Conservation (phyloP, 768 basidiomycete species). For the Serendipita sp. region DNA sequence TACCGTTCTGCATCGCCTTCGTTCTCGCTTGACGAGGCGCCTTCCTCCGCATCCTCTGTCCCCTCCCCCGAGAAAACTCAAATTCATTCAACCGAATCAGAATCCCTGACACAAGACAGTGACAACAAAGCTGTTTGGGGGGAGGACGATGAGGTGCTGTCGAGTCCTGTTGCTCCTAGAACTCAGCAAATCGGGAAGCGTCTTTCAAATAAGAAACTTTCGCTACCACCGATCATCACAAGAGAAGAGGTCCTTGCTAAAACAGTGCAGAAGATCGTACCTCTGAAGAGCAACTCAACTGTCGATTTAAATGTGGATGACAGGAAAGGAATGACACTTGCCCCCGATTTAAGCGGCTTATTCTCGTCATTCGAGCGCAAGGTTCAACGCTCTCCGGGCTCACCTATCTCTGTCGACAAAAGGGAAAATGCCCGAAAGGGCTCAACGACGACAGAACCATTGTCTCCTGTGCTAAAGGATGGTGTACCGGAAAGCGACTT, state of each 20-base stretch:
- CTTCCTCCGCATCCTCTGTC: slow-evolving; percentile 32
- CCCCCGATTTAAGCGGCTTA: background rate
- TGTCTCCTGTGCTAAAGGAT: background rate
- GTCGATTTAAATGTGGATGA: background rate
- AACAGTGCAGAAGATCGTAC: background rate
- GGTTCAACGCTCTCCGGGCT: background rate
- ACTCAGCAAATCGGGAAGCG: background rate
- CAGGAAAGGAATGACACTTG: background rate
- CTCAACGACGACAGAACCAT: background rate
- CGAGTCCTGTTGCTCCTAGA: background rate
- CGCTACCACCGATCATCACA: too few relatives aligned
- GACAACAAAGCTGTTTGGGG: background rate
- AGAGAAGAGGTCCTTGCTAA: background rate
- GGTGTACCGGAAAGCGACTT: background rate
- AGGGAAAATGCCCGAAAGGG: background rate
- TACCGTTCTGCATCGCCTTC: slow-evolving; percentile 61
- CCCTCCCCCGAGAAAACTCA: background rate
- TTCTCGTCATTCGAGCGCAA: background rate
- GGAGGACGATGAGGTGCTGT: background rate
- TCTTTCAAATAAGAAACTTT: background rate
- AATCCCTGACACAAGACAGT: background rate
- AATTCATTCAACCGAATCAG: background rate
- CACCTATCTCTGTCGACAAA: background rate
- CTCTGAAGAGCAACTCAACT: background rate
- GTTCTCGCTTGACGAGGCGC: slow-evolving; percentile 36